phyloP scores from a whole-genome alignment of 345 rosid genomes.

The Melastoma malabathricum region DNA sequence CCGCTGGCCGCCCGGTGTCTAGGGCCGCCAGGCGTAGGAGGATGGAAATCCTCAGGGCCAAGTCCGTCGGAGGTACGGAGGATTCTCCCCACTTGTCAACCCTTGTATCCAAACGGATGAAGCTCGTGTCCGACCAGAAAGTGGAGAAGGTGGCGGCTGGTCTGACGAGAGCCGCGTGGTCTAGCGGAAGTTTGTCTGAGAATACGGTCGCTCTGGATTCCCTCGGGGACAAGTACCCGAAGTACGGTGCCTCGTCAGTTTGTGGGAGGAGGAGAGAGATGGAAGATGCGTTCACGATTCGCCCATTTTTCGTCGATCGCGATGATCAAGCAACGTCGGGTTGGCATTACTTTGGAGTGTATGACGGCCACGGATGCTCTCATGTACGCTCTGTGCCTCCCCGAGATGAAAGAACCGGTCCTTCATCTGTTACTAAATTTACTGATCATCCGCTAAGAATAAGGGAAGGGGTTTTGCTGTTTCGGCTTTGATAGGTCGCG shows the following conservation, averaged over 20 bases:
- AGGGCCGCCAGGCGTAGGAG: slow-evolving; percentile 48
- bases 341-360: slow-evolving; percentile 54
- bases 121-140: slow-evolving; percentile 13
- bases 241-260: slow-evolving; percentile 57
- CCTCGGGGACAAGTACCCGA: slow-evolving; percentile 19
- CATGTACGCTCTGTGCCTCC: slow-evolving; percentile 13
- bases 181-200: slow-evolving; percentile 4
- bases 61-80: slow-evolving; percentile 17
- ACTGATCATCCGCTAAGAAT: background rate
- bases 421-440: too few species aligned
- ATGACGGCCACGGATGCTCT: slow-evolving; percentile 42
- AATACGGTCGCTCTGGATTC: background rate
- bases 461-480: background rate
- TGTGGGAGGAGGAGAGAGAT: slow-evolving; percentile 81
- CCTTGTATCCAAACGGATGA: slow-evolving; percentile 27
- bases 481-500: slow-evolving; percentile 19
- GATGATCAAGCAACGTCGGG: slow-evolving; percentile 7
- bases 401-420: too few species aligned
- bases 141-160: background rate
- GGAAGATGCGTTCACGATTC: slow-evolving; percentile 69
- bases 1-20: slow-evolving; percentile 21
- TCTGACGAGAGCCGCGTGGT: background rate
- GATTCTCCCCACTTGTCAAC: slow-evolving; percentile 5
- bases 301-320: slow-evolving; percentile 30
- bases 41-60: slow-evolving; percentile 49